These are phyloP conservation scores for Akanthomyces uredinophilus DNA, from an alignment of 2,329 filamentous ascomycete genomes.

Conservation along the genomic window DNA sequence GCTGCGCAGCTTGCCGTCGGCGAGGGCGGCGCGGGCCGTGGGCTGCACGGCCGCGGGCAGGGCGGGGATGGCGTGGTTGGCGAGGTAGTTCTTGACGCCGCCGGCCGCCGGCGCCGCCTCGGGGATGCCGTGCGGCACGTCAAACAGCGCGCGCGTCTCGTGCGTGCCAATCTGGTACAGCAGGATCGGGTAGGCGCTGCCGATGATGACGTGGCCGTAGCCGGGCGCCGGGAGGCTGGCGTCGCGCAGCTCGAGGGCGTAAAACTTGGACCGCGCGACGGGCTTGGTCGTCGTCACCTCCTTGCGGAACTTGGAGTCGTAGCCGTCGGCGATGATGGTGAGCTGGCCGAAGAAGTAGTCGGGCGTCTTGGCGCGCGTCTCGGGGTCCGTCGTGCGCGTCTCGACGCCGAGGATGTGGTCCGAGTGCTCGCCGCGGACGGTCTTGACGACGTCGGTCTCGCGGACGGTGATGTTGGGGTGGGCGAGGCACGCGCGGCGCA, in stretches of 20 bases:
- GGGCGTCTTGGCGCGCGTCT: conserved; percentile 48
- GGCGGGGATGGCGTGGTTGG: conserved; percentile 71
- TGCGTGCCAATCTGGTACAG: conserved; percentile 96
- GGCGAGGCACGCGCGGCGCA: conserved; percentile 67
- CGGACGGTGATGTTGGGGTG: conserved; percentile 84
- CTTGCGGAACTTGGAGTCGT: conserved; percentile 86
- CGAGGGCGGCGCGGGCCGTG: conserved; percentile 70
- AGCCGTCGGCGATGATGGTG: conserved; percentile 88
- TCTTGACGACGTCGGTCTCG: conserved; percentile 77
- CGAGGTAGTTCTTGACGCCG: conserved; percentile 79
- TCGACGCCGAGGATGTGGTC: conserved; percentile 79
- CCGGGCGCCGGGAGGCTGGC: conserved; percentile 68
- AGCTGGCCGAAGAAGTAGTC: conserved; percentile 86
- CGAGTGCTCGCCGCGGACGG: conserved; percentile 64
- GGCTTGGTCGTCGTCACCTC: conserved; percentile 64
- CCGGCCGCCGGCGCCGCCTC: conserved; percentile 69
- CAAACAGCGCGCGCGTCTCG: conserved; percentile 86
- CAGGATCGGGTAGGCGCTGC: conserved; percentile 69
- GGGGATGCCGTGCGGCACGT: conserved; percentile 74
- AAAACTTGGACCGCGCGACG: conserved; percentile 79
- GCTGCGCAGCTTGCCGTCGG: conserved; percentile 66
- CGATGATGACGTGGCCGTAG: conserved; percentile 85
- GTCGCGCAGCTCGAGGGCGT: conserved; percentile 87
- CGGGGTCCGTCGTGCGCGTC: conserved; percentile 57
- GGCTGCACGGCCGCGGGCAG: conserved; percentile 69